Conservation (phyloP, 2,329 filamentous ascomycete species). For the Botrytis galanthina region DNA sequence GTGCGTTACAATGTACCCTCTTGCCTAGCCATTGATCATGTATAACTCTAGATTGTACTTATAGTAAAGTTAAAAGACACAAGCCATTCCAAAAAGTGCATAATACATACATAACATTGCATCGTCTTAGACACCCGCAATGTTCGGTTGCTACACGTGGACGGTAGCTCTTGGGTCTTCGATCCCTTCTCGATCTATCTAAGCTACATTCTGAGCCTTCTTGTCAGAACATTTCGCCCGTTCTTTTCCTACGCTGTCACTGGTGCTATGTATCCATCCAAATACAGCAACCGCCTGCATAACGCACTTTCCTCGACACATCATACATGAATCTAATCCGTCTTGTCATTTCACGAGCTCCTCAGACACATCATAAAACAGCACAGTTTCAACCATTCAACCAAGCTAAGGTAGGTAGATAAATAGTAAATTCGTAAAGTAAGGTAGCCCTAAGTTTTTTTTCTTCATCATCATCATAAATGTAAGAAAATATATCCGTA, state of each 20-base stretch:
- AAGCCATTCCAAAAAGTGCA: background rate
- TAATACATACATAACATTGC: background rate
- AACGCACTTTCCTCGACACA: background rate
- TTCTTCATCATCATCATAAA: background rate
- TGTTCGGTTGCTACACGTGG: background rate
- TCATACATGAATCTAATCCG: background rate
- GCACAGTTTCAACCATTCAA: background rate
- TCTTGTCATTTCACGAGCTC: background rate
- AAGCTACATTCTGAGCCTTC: background rate
- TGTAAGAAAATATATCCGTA: background rate
- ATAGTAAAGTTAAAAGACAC: background rate
- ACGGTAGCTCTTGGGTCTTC: background rate
- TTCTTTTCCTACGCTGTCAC: background rate
- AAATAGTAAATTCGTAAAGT: slow-evolving; percentile 10
- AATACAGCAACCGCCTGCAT: background rate
- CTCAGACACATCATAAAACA: background rate
- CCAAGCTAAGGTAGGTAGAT: too few species aligned
- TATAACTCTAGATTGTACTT: background rate
- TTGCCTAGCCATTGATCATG: background rate
- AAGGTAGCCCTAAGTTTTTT: slow-evolving; percentile 16
- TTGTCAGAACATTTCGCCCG: background rate
- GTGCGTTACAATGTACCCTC: background rate
- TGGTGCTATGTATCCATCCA: background rate
- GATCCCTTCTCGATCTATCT: background rate
- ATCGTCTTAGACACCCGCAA: background rate